Base-by-base conservation (phyloP, 2,329 filamentous ascomycete genomes). In the Verticillium albo-atrum region DNA sequence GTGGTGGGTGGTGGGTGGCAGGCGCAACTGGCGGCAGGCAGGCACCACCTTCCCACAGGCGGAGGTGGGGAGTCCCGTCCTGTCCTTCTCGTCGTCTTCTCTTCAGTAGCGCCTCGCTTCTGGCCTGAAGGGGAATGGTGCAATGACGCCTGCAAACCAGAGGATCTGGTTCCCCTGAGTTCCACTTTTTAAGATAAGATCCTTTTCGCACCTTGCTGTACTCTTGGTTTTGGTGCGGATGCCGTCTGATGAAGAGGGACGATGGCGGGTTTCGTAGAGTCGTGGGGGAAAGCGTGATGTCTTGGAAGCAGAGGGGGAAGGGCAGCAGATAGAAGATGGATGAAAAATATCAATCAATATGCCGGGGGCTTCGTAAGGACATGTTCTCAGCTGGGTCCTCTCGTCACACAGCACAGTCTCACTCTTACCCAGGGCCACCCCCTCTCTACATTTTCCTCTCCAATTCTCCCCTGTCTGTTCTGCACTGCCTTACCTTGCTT, bases 161-260 rank as follows among this genome's bases (percentile, higher is more conserved):
- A 62, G 55, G 57, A 60, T 47, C 42, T 47, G 42, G 42, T 60
- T 60, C 61, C 60, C 60, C 55, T 62, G 23, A 54, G 42, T 28
- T 54, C 61, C 61, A 63, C 60, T 56, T 63, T 61, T 62, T 63
- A 63, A 63, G 60, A 62, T 60, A 59, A 57, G 53, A 62, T 47
- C 37, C 37, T 47, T 25, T 23, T 47, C 9, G 3, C 12, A 3
- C 20, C n/a, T 17, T 37, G 34, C 35, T 37, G 35, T 54, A 2
- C 25, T 57, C n/a, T n/a, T 15, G 60, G n/a, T 47, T 32, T 54
- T 54, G 6, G 30, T 32, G 9, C 14, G 30, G 30, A 32, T 32
- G 30, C 30, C 30, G 30, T 32, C 30, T 32, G 30, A 32, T 32
- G 30, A 32, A 32, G 30, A 32, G 30, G 30, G 30, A 14, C 30